Percentiles rank a stretch among this genome's conserved stretches.
Evolutionary conservation across 495 filamentous ascomycete species (phyloP).

Genomic region (Neurospora sp.): DNA sequence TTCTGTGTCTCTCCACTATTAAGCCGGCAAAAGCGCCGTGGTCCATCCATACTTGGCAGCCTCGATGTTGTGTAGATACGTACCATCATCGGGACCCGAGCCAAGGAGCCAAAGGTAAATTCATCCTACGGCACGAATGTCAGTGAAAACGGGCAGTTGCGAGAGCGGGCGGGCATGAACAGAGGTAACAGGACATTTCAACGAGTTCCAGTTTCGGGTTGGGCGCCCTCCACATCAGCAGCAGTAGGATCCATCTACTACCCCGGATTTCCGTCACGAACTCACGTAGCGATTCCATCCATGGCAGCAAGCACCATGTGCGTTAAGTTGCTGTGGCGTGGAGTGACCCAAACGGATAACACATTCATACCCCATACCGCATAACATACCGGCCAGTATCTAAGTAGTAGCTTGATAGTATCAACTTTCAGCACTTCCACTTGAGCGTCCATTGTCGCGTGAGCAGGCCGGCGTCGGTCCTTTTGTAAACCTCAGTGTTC

Average conservation of each 20-base stretch:
- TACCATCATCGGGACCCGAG: neutral
- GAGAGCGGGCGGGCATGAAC: neutral
- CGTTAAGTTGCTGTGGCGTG: neutral
- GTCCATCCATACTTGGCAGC: conserved; percentile 12
- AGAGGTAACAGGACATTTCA: neutral
- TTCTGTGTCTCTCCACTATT: conserved; percentile 40
- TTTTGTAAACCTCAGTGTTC: neutral
- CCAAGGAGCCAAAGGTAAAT: neutral
- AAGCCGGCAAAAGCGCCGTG: conserved; percentile 45
- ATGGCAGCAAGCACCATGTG: neutral
- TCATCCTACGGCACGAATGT: neutral
- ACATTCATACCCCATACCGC: neutral
- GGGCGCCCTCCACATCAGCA: neutral
- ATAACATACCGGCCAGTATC: neutral
- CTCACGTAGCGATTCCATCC: neutral
- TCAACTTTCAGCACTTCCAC: neutral
- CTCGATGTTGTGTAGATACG: neutral
- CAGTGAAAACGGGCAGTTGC: neutral
- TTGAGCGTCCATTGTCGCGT: neutral
- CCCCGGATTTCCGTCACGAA: neutral
- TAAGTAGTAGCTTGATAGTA: neutral
- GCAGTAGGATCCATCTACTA: neutral
- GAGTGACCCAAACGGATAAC: neutral
- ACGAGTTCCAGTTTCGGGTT: neutral
- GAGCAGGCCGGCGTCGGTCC: neutral